These are phyloP conservation scores for Straminergon stramineum DNA, from an alignment of 225 moss, liverwort and hornwort genomes.

Conservation along the genomic window DNA sequence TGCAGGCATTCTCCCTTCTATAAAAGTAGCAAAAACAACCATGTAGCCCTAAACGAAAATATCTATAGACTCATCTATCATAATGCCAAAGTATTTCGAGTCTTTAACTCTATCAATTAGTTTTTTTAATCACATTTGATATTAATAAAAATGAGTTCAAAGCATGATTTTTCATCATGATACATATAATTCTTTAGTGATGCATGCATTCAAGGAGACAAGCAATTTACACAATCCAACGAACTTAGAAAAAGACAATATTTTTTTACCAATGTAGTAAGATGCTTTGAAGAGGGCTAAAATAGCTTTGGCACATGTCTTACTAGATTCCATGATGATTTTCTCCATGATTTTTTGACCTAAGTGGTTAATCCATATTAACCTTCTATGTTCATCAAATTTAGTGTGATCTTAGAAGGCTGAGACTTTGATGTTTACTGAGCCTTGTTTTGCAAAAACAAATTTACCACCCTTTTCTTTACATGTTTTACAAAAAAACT, in stretches of 20 bases:
- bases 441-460: no score
- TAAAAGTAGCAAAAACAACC: no score
- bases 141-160: neutral
- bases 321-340: neutral
- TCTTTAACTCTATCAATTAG: no score
- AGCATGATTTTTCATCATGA: neutral
- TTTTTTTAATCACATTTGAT: neutral
- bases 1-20: no score
- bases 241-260: neutral
- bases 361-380: neutral
- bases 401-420: no score
- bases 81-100: no score
- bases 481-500: no score
- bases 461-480: no score
- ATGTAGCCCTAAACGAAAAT: no score
- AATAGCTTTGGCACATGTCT: neutral
- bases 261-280: neutral
- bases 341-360: neutral
- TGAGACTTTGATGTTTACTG: no score
- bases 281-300: neutral
- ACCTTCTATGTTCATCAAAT: no score
- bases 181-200: neutral
- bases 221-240: neutral
- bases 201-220: neutral
- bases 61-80: no score